These are phyloP conservation scores for Fusarium sp. DNA, from an alignment of 2,329 filamentous ascomycete genomes.

Conservation along the genomic window DNA sequence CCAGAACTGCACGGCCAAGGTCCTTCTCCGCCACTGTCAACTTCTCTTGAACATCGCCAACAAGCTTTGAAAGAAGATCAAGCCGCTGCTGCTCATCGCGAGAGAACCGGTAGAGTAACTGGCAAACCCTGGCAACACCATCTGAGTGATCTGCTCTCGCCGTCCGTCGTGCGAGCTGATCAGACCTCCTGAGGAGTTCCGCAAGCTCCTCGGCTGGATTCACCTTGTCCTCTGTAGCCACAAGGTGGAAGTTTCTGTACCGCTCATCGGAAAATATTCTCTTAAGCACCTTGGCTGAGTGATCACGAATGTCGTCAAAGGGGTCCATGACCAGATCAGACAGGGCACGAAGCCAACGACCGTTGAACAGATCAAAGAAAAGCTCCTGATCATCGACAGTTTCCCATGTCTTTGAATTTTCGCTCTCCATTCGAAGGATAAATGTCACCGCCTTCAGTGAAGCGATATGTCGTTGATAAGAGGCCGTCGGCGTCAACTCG, in stretches of 20 bases:
- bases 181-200: conserved; percentile 63
- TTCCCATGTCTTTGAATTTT: conserved; percentile 56
- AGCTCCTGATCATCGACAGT: conserved; percentile 52
- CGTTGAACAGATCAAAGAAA: conserved; percentile 57
- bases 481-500: conserved; percentile 83
- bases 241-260: conserved; percentile 43
- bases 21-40: conserved; percentile 71
- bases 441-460: conserved; percentile 77
- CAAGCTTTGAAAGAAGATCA: conserved; percentile 65
- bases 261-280: conserved; percentile 57
- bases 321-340: conserved; percentile 87
- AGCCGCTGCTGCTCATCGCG: conserved; percentile 54
- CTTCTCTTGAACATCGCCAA: conserved; percentile 72
- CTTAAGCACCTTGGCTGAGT: conserved; percentile 61
- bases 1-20: conserved; percentile 72
- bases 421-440: conserved; percentile 76
- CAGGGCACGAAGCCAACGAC: conserved; percentile 69
- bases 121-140: conserved; percentile 82
- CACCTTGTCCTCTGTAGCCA: conserved; percentile 12
- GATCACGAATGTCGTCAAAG: conserved; percentile 87
- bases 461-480: conserved; percentile 90
- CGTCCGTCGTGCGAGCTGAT: conserved; percentile 72
- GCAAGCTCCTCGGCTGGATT: conserved; percentile 49
- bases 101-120: conserved; percentile 73
- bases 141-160: conserved; percentile 93